Percentiles rank a stretch among this genome's conserved stretches.
Evolutionary conservation across 1,284 basidiomycete genomes (phyloP).

Genomic region (Rhodotorula sp.): DNA sequence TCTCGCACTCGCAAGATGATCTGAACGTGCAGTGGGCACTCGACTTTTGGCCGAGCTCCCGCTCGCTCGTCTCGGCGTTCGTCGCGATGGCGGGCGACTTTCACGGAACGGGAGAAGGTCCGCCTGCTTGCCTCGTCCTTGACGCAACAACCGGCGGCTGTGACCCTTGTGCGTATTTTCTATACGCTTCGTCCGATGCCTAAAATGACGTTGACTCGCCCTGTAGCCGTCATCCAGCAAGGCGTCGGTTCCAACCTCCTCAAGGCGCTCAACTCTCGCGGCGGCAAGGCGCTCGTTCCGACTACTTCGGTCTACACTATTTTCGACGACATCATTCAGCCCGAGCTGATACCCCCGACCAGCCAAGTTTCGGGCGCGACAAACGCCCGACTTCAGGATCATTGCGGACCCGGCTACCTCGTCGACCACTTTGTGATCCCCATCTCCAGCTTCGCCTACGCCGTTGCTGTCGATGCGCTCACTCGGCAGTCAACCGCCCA

Average conservation of each 20-base stretch:
- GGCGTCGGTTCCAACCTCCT: slow-evolving; percentile 44
- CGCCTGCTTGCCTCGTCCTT: background rate
- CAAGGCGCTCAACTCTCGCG: slow-evolving; percentile 40
- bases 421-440: slow-evolving; percentile 12
- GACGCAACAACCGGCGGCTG: slow-evolving; percentile 29
- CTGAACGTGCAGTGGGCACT: slow-evolving; percentile 47
- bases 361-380: slow-evolving; percentile 29
- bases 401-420: slow-evolving; percentile 30
- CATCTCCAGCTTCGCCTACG: slow-evolving; percentile 12
- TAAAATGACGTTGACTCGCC: background rate
- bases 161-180: background rate
- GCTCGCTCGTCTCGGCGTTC: slow-evolving; percentile 42
- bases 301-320: slow-evolving; percentile 36
- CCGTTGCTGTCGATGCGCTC: slow-evolving; percentile 31
- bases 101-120: slow-evolving; percentile 38
- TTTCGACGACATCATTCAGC: slow-evolving; percentile 46
- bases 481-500: slow-evolving; percentile 6
- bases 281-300: slow-evolving; percentile 42
- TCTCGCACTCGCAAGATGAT: slow-evolving; percentile 48
- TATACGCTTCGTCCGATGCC: background rate
- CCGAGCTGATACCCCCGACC: slow-evolving; percentile 34
- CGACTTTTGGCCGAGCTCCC: slow-evolving; percentile 44
- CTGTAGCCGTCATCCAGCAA: slow-evolving; percentile 44
- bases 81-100: slow-evolving; percentile 46
- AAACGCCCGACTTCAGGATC: slow-evolving; percentile 30